Conservation (phyloP, 352 stramenopile species). For the Phytophthora hibernalis region DNA sequence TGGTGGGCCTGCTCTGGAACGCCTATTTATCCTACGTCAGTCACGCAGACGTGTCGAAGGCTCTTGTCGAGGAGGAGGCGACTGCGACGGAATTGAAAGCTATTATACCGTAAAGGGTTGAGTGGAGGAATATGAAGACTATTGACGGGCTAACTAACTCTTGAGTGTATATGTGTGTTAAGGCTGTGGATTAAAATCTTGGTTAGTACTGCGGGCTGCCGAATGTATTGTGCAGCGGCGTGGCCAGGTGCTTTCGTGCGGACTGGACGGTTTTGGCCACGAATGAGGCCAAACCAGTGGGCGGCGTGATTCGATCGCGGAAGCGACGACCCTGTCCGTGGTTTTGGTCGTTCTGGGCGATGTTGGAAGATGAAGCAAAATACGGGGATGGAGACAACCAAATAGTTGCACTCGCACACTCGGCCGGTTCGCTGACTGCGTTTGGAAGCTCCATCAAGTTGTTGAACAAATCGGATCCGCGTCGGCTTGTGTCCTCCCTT, state of each 20-base stretch:
- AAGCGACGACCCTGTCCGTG: slow-evolving; percentile 24
- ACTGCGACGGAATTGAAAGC: background rate
- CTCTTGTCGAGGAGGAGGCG: slow-evolving; percentile 13
- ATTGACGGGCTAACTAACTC: slow-evolving; percentile 13
- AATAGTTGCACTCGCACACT: slow-evolving; percentile 27
- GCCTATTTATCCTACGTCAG: slow-evolving; percentile 84
- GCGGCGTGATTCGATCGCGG: slow-evolving; percentile 23
- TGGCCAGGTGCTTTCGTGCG: slow-evolving; percentile 56
- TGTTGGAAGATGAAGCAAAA: slow-evolving; percentile 23
- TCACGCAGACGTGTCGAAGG: slow-evolving; percentile 43
- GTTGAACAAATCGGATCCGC: slow-evolving; percentile 48
- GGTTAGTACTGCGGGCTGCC: slow-evolving; percentile 31
- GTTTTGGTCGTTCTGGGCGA: slow-evolving; percentile 10
- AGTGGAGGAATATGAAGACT: slow-evolving; percentile 22
- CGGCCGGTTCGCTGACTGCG: slow-evolving; percentile 36
- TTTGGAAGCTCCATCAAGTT: slow-evolving; percentile 75
- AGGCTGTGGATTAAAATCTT: background rate
- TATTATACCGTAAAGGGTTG: too few species aligned
- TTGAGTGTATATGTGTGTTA: background rate
- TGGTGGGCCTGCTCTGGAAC: slow-evolving; percentile 86
- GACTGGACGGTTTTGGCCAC: slow-evolving; percentile 67
- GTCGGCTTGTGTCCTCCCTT: slow-evolving; percentile 28
- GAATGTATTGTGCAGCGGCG: slow-evolving; percentile 38
- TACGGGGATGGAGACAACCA: slow-evolving; percentile 24
- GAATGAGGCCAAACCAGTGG: slow-evolving; percentile 49